phyloP scores from a whole-genome alignment of 192 early-diverging fungal species.

The Phlyctochytrium planicorne region DNA sequence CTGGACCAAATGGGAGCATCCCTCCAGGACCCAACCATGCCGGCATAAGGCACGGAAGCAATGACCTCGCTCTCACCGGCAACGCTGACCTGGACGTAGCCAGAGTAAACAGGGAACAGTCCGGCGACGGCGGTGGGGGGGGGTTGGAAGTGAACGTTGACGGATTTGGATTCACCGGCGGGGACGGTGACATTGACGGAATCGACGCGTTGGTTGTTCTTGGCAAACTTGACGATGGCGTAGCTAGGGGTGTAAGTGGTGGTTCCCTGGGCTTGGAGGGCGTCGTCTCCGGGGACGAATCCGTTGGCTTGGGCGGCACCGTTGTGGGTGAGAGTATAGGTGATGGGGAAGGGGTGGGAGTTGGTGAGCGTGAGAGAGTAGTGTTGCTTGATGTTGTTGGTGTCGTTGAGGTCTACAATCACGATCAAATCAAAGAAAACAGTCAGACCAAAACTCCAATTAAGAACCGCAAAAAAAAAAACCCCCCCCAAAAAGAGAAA shows the following conservation, averaged over 20 bases:
- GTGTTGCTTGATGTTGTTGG: slow-evolving; percentile 5
- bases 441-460: background rate
- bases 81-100: slow-evolving; percentile 24
- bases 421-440: background rate
- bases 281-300: slow-evolving; percentile 7
- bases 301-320: slow-evolving; percentile 1
- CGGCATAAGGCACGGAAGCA: slow-evolving; percentile 23
- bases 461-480: background rate
- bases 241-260: background rate
- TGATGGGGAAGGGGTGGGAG: background rate
- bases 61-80: background rate
- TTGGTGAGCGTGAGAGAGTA: background rate
- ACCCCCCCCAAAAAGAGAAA: background rate
- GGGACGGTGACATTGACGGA: slow-evolving; percentile 23
- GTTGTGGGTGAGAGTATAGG: background rate
- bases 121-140: slow-evolving; percentile 13
- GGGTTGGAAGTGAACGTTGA: slow-evolving; percentile 28
- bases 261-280: background rate
- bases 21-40: slow-evolving; percentile 16
- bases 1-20: background rate
- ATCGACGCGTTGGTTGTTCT: background rate
- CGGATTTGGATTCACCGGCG: slow-evolving; percentile 23
- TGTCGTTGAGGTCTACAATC: slow-evolving; percentile 15
- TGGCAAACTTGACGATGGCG: background rate
- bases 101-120: slow-evolving; percentile 34